Conservation (phyloP, 192 early-diverging fungal genomes). For the Diversispora eburnea region DNA sequence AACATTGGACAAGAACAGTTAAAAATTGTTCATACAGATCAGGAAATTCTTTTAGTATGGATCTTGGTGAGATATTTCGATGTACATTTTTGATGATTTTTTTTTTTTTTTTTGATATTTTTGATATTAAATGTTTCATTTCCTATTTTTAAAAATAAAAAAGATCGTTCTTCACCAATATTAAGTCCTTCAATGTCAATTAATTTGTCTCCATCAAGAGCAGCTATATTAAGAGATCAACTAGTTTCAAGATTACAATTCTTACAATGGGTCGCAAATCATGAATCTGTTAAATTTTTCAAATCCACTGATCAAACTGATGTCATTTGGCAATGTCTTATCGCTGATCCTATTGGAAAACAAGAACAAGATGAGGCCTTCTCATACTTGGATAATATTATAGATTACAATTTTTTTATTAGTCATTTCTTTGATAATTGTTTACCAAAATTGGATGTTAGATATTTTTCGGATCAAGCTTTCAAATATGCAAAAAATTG, state of each 20-base stretch:
- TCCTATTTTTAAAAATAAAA: not conserved
- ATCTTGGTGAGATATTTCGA: not conserved
- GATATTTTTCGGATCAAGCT: conserved; percentile 36
- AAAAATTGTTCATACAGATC: conserved; percentile 20
- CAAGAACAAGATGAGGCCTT: conserved; percentile 45
- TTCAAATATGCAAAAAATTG: conserved; percentile 40
- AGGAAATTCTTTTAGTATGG: conserved; percentile 20
- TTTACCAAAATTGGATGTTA: conserved; percentile 36
- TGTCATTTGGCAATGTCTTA: conserved; percentile 42
- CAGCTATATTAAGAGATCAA: conserved; percentile 26
- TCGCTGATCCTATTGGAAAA: conserved; percentile 41
- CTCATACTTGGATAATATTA: conserved; percentile 37
- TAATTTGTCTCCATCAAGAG: conserved; percentile 20
- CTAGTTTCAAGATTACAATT: conserved; percentile 34
- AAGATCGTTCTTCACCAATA: conserved; percentile 13
- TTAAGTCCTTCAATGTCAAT: not conserved
- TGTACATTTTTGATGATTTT: not conserved
- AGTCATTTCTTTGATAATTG: conserved; percentile 39
- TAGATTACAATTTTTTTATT: conserved; percentile 35
- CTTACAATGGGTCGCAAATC: conserved; percentile 34
- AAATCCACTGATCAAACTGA: conserved; percentile 39
- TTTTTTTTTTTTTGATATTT: not conserved
- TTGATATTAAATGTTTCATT: not conserved
- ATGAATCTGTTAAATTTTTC: conserved; percentile 32
- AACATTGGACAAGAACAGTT: conserved; percentile 27